Base-by-base conservation (phyloP, 225 moss, liverwort and hornwort genomes). In the Bryoerythrophyllum caledonicum region DNA sequence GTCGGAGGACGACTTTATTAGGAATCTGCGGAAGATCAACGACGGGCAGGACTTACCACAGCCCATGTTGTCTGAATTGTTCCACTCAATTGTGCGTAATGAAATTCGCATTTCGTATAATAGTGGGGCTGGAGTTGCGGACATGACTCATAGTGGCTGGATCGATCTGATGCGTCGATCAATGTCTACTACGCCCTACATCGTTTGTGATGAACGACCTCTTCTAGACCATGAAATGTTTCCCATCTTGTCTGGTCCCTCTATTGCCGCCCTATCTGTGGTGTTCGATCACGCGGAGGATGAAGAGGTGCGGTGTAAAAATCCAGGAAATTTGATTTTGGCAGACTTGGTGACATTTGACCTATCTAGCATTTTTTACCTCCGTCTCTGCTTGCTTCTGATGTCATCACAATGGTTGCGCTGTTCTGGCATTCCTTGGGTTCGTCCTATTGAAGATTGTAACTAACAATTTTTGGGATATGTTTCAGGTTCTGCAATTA, bases 281-380 rank as follows among this genome's bases (percentile, higher is more conserved):
- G 99, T 99, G 28, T 95, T 99, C 76, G 99, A 99, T 74, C 95
- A 99, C 73, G 95, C 99, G 38, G 99, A 99, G 65, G 95, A 99
- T 76, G 99, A 95, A 81, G 99, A 95, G 76, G 95, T 99, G 66
- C 17, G 51, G 35, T 72, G 30, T n/a, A 68, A 6, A 78, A 56
- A 16, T 67, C 41, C 32, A 60, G 10, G 14, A 67, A 30, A 6
- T 32, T 19, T 46, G 4, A 34, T 44, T 20, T 48, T 21, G 10
- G 34, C 20, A 28, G 19, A 48, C 48, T 59, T 48, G 23, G 1
- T 24, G 57, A 32, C 28, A 44, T 71, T 43, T 32, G 34, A 59
- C 43, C 24, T 35, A 32, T 46, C 41, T 43, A 20, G 55, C 8
- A 74, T 27, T 13, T 54, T 6, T 41, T 5, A n/a, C 54, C 27